A percentile compares a stretch with the other conserved stretches of the same genome.
These are phyloP conservation scores for Vaccinium myrtillus DNA, from an alignment of 148 eudicot species.

Conservation along the genomic window DNA sequence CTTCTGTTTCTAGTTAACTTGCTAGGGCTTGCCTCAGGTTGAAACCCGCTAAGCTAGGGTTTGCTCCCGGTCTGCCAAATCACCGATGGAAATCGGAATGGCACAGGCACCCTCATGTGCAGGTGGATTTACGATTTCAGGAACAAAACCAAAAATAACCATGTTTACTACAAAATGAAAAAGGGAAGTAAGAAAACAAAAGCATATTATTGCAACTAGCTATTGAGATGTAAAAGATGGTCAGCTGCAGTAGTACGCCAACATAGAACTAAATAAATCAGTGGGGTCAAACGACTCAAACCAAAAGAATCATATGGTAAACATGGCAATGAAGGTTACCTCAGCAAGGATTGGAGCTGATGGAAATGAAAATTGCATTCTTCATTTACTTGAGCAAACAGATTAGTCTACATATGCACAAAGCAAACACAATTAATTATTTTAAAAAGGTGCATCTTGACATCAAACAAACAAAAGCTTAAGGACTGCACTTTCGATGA, in stretches of 20 bases:
- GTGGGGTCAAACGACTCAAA: neutral
- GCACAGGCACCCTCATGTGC: constrained; percentile 7
- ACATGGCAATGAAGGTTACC: constrained; percentile 42
- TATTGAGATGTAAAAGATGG: neutral
- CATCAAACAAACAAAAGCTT: neutral
- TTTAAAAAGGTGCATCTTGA: neutral
- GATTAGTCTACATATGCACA: constrained; percentile 52
- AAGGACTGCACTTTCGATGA: neutral
- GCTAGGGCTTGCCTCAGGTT: neutral
- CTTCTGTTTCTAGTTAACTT: neutral
- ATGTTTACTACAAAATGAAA: neutral
- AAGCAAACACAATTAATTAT: constrained; percentile 13
- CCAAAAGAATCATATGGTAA: neutral
- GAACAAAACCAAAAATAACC: neutral
- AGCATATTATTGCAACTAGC: neutral
- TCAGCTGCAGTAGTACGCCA: neutral
- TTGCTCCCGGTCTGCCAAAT: neutral
- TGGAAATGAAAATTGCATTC: constrained; percentile 77
- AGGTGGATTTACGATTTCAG: neutral
- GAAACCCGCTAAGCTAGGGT: neutral
- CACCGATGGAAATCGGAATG: neutral
- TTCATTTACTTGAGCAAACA: constrained; percentile 74
- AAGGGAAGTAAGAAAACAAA: neutral
- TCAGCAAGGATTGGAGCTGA: constrained; percentile 58
- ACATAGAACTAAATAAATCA: neutral